Evolutionary conservation across 805 yeast genomes (phyloP).

Genomic region (Candida krabiensis): DNA sequence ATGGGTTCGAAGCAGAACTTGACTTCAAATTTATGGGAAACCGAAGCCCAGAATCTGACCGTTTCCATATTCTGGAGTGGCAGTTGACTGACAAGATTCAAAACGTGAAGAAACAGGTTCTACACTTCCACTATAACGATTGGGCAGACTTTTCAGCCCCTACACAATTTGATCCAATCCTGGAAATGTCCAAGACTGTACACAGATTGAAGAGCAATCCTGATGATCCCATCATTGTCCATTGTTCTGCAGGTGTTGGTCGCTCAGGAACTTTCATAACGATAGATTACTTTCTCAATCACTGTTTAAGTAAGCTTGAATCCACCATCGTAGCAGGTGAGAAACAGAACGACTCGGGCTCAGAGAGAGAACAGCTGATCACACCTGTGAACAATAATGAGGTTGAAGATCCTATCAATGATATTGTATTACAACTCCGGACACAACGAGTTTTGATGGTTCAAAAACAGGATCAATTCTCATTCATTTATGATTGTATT

Average conservation of each 20-base stretch:
- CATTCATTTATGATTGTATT: constrained; percentile 46
- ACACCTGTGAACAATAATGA: constrained; percentile 22
- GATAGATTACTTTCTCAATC: constrained; percentile 37
- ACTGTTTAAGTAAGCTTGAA: constrained; percentile 13
- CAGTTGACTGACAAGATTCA: constrained; percentile 7
- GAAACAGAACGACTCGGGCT: constrained; percentile 12
- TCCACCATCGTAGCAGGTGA: constrained; percentile 1
- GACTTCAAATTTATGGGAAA: constrained; percentile 7
- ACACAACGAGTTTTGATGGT: constrained; percentile 55
- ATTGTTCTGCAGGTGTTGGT: constrained; percentile 64
- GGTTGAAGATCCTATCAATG: constrained; percentile 40
- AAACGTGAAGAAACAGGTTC: constrained; percentile 12
- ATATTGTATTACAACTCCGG: constrained; percentile 45
- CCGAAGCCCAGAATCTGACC: constrained; percentile 1
- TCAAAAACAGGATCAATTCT: constrained; percentile 49
- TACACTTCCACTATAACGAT: constrained; percentile 40
- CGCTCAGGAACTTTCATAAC: constrained; percentile 55
- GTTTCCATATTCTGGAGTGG: constrained; percentile 19
- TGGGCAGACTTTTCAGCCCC: constrained; percentile 50
- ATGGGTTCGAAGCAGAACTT: constrained; percentile 8
- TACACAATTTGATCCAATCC: constrained; percentile 32
- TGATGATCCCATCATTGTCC: constrained; percentile 38
- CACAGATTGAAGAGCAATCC: constrained; percentile 5
- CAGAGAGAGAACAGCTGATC: constrained; percentile 16
- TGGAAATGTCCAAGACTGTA: constrained; percentile 19